phyloP scores from a whole-genome alignment of 2,329 filamentous ascomycete genomes.

The Hymenoscyphus linearis region DNA sequence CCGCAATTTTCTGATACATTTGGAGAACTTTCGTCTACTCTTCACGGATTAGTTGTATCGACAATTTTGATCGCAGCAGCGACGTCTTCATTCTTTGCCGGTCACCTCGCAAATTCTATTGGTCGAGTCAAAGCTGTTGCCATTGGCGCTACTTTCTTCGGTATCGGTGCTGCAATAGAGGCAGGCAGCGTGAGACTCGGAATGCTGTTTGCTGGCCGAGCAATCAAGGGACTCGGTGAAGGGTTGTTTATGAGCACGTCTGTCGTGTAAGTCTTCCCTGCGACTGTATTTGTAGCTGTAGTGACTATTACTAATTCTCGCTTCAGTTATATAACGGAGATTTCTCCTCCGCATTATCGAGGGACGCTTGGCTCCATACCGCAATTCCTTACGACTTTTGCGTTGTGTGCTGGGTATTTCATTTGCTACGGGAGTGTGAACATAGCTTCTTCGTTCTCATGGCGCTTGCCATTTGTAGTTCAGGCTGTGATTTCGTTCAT shows the following conservation, averaged over 20 bases:
- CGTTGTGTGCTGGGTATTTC: constrained; percentile 52
- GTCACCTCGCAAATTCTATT: constrained; percentile 46
- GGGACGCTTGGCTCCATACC: constrained; percentile 47
- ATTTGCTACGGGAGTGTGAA: constrained; percentile 50
- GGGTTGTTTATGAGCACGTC: constrained; percentile 53
- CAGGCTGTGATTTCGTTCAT: constrained; percentile 38
- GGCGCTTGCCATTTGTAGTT: constrained; percentile 51
- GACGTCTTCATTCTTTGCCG: constrained; percentile 51
- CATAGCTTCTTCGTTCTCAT: constrained; percentile 44
- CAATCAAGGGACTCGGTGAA: constrained; percentile 53
- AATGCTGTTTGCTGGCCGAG: constrained; percentile 51
- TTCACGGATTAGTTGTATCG: constrained; percentile 55
- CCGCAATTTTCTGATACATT: constrained; percentile 39
- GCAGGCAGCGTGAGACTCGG: constrained; percentile 41
- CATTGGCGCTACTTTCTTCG: constrained; percentile 47
- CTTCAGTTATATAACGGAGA: constrained; percentile 51
- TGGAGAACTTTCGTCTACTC: constrained; percentile 44
- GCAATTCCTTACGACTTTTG: constrained; percentile 47
- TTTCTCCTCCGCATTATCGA: constrained; percentile 46
- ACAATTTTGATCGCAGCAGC: constrained; percentile 53
- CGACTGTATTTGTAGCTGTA: background rate
- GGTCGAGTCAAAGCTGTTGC: constrained; percentile 46
- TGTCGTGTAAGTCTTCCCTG: constrained; percentile 37
- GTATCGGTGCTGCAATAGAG: constrained; percentile 48
- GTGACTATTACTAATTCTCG: background rate